Base-by-base conservation (phyloP, 116 monocot species). In the Zostera marina region DNA sequence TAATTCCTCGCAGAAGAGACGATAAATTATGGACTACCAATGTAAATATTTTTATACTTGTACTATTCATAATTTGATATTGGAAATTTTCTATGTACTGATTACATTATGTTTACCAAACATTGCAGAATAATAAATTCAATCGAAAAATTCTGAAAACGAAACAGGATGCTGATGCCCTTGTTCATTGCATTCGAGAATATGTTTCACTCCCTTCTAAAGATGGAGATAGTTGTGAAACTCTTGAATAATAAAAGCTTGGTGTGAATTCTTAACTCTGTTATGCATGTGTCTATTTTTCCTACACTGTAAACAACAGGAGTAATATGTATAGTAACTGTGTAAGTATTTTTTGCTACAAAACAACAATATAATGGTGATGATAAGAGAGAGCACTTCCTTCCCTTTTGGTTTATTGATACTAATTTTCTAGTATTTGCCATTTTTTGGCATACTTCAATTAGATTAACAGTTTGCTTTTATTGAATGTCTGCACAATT, bases 1-100 rank as follows among this genome's bases (percentile, higher is more conserved):
- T 93, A 71, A 88, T 93, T 60, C 93, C 93, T 70, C 88, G 93
- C 13, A 93, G 74, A 71, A 57, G 63, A 57, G 78, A 79, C 13
- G 93, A 93, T 56, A 48, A 72, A 62, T 69, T 93, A 67, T 93
- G 93, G 93, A 73, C 67, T 59, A 74, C 81, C 54, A 77, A 82
- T 79, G 94, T 88, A 78, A 77, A 22, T 56, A 40, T 56, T 5
- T 32, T 32, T 32, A 32, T 32, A 32, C 32, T 1, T 2, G 0
- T 5, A 32, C 32, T 32, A 32, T 32, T 32, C 32, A 32, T 32
- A 32, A 32, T 32, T 32, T 0, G 32, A 32, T n/a, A 32, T 32
- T 32, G 0, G 0, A 32, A 32, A 0, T 32, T 32, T 32, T 32
- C 5, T 32, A 19, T 51, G 51, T 19, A 19, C 8, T 10, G 51